Evolutionary conservation across 352 stramenopile genomes (phyloP).

Genomic region (Phytopythium oedochilum): DNA sequence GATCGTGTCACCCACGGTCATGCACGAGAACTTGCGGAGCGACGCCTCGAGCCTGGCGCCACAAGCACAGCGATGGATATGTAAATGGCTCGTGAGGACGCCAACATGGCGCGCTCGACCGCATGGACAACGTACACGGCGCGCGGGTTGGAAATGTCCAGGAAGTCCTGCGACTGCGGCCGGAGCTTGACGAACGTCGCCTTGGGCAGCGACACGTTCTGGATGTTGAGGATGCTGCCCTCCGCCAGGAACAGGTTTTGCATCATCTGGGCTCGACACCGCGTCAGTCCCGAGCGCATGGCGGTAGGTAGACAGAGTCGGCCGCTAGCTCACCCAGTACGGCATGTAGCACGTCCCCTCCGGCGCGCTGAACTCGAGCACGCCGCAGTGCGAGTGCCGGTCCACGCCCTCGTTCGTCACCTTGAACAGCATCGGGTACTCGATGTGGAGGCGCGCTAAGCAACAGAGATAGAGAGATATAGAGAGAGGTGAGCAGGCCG

Average conservation of each 20-base stretch:
- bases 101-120: too few relatives aligned
- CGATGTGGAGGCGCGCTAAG: slow-evolving; percentile 92
- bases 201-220: slow-evolving; percentile 95
- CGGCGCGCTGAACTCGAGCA: slow-evolving; percentile 98
- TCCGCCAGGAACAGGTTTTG: slow-evolving; percentile 96
- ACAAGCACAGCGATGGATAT: background rate
- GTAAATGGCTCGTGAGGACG: background rate
- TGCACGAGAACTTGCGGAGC: slow-evolving; percentile 92
- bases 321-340: slow-evolving; percentile 97
- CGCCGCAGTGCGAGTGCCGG: slow-evolving; percentile 95
- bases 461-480: too few relatives aligned
- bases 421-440: slow-evolving; percentile 99
- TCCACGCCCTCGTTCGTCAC: slow-evolving; percentile 86
- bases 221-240: slow-evolving; percentile 93
- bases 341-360: slow-evolving; percentile 99
- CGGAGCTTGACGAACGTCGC: slow-evolving; percentile 98
- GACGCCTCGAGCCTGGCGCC: slow-evolving; percentile 61
- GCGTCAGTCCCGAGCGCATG: too few relatives aligned
- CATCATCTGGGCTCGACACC: slow-evolving; percentile 91
- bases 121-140: slow-evolving; percentile 87
- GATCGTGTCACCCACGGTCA: slow-evolving; percentile 98
- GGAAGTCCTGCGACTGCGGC: slow-evolving; percentile 97
- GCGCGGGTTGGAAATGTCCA: slow-evolving; percentile 98
- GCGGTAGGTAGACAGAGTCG: too few relatives aligned
- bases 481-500: background rate